Evolutionary conservation across 768 basidiomycete species (phyloP), one percentile per base, ranked within the genome.

Genomic region (Phaeotremella skinneri): DNA sequence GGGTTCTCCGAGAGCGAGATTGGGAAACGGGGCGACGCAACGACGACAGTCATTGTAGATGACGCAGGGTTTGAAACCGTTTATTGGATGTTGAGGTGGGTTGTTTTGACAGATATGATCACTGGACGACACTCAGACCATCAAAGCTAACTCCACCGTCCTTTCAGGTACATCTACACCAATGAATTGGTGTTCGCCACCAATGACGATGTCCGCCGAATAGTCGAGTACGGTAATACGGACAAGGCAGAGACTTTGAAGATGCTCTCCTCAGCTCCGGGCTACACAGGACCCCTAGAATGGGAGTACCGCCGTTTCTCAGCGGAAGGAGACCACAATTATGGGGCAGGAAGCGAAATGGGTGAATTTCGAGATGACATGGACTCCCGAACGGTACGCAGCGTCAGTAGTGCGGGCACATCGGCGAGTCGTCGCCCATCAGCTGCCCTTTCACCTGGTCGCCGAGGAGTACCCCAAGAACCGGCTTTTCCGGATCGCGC

Each of bases 11-110:
- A 89, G 75, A 85, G 77, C 17, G 66, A 78, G 27, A 57, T 60
- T 21, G 57, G 41, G 13, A 62, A 48, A 82, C 81, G 23, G 83
- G 84, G 64, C 78, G 85, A 58, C 84, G 85, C 67, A 63, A 84
- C 0, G 83, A 84, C 50, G 69, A 86, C 83, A 1, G 76, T 89
- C 49, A 79, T 87, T n/a, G 85, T 89, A 5, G 85, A 89, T 63
- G 88, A 89, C 72, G 86, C 86, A 5, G 86, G 87, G 58, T 90
- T 86, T 61, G 82, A 84, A 57, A 89, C 87, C 0, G 81, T 89
- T 3, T 89, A 87, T 69, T 89, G 88, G 88, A 72, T 89, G 26
- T 76, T 89, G 32, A 87, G 87, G 71, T 88, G 82, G 75, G 57
- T 64, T 6, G 25, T 49, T 26, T 21, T 14, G 20, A 6, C n/a